phyloP scores from a whole-genome alignment of 495 filamentous ascomycete species.

The Massariosphaeria phaeospora region DNA sequence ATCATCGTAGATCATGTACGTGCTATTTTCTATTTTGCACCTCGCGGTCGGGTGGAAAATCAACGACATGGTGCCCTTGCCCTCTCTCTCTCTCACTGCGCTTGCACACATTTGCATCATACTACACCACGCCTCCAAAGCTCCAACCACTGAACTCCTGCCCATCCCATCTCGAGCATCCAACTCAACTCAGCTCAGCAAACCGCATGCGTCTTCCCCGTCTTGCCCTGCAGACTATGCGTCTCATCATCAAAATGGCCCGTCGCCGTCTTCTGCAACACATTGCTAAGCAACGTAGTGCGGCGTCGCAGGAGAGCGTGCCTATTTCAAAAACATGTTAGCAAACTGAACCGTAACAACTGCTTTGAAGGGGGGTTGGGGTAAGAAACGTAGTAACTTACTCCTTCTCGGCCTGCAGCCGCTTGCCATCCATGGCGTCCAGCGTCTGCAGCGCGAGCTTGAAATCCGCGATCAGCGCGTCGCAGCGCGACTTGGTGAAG shows the following conservation, averaged over 20 bases:
- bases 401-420: slow-evolving; percentile 58
- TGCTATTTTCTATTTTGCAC: too few relatives aligned
- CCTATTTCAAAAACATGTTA: not conserved
- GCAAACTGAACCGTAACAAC: not conserved
- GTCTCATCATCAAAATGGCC: slow-evolving; percentile 69
- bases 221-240: slow-evolving; percentile 82
- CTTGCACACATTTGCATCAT: too few relatives aligned
- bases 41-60: too few relatives aligned
- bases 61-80: too few relatives aligned
- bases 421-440: slow-evolving; percentile 65
- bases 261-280: slow-evolving; percentile 40
- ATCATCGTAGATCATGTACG: too few relatives aligned
- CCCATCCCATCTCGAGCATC: too few relatives aligned
- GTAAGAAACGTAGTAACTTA: too few relatives aligned
- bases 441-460: slow-evolving; percentile 63
- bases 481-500: slow-evolving; percentile 71
- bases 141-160: too few relatives aligned
- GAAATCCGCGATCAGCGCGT: slow-evolving; percentile 67
- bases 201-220: slow-evolving; percentile 79
- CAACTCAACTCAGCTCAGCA: slow-evolving; percentile 50
- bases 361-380: too few relatives aligned
- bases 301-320: slow-evolving; percentile 1
- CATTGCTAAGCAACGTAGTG: not conserved
- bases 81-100: too few relatives aligned
- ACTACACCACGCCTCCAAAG: too few relatives aligned